These are phyloP conservation scores for Saxispiralis lemnorum DNA, from an alignment of 495 filamentous ascomycete species.

Conservation along the genomic window DNA sequence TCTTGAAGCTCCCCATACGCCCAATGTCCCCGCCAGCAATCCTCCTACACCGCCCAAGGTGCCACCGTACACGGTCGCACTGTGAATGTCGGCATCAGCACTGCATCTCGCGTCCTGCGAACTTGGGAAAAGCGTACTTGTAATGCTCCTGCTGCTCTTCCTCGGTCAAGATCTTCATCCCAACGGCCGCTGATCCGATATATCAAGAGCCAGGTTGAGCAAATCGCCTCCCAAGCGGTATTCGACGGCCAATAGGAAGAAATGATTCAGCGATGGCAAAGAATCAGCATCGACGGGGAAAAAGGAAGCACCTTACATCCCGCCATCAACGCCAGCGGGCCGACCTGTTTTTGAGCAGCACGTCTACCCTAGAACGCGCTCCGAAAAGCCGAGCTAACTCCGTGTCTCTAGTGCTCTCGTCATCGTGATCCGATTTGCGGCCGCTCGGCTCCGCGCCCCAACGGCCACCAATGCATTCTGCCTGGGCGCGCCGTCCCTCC, in stretches of 20 bases:
- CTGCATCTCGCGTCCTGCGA: background rate
- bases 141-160: slow-evolving; percentile 67
- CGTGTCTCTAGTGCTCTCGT: too few relatives aligned
- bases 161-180: slow-evolving; percentile 86
- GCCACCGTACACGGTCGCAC: slow-evolving; percentile 63
- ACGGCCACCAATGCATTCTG: too few relatives aligned
- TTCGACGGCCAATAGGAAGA: background rate
- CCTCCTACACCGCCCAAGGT: slow-evolving; percentile 49
- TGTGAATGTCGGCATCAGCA: slow-evolving; percentile 33
- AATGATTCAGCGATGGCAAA: background rate
- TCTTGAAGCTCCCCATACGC: slow-evolving; percentile 40
- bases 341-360: too few relatives aligned
- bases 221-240: too few relatives aligned
- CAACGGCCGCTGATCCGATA: slow-evolving; percentile 7
- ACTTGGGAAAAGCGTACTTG: slow-evolving; percentile 26
- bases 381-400: too few relatives aligned
- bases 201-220: too few relatives aligned
- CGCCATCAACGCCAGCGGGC: too few relatives aligned
- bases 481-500: too few relatives aligned
- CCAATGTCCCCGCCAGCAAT: slow-evolving; percentile 39
- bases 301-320: background rate
- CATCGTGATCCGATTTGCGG: too few relatives aligned
- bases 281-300: background rate
- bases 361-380: too few relatives aligned
- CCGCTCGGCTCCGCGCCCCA: too few relatives aligned